Percentiles rank a stretch among this genome's conserved stretches.
phyloP scores from a whole-genome alignment of 2,329 filamentous ascomycete genomes.

The Orbilia oligospora region DNA sequence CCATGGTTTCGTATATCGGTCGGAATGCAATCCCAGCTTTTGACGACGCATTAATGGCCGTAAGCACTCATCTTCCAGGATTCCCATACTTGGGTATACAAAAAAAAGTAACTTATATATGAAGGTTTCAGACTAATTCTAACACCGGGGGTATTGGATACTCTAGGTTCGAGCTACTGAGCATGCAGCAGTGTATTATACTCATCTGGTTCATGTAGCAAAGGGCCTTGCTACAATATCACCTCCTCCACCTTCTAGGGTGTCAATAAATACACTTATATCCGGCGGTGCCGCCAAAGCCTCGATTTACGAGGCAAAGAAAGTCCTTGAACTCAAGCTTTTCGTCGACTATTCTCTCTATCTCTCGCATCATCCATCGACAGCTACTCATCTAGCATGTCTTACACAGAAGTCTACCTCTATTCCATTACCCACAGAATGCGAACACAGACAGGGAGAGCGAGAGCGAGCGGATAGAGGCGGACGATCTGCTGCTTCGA shows the following conservation, averaged over 20 bases:
- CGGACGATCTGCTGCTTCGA: too few relatives aligned
- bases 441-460: background rate
- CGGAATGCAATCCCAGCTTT: slow-evolving; percentile 42
- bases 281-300: slow-evolving; percentile 26
- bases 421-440: slow-evolving; percentile 5
- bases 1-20: slow-evolving; percentile 41
- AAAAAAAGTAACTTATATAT: too few relatives aligned
- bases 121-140: background rate
- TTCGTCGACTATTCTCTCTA: slow-evolving; percentile 45
- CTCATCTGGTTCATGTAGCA: slow-evolving; percentile 26
- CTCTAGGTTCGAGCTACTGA: slow-evolving; percentile 41
- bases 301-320: slow-evolving; percentile 22
- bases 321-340: slow-evolving; percentile 28
- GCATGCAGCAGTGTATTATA: slow-evolving; percentile 37
- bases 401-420: slow-evolving; percentile 30
- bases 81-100: background rate
- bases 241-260: slow-evolving; percentile 33
- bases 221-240: slow-evolving; percentile 24
- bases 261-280: slow-evolving; percentile 33
- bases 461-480: background rate
- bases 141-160: background rate
- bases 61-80: background rate
- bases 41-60: slow-evolving; percentile 44
- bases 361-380: slow-evolving; percentile 28
- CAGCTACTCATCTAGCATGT: slow-evolving; percentile 40